Conservation (phyloP, 768 basidiomycete species). For the Trametopsis cervina region DNA sequence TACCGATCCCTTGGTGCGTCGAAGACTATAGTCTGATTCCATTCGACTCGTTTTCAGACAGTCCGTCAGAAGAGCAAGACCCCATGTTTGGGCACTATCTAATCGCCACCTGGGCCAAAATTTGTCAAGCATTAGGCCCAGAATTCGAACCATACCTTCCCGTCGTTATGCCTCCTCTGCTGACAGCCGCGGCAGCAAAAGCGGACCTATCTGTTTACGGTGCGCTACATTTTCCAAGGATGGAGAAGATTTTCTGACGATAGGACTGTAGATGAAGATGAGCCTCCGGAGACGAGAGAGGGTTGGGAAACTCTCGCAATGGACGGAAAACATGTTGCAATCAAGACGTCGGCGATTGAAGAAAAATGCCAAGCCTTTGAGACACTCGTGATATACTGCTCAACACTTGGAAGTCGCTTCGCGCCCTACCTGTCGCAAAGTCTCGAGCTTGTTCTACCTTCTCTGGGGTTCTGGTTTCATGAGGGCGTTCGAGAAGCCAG, state of each 20-base stretch:
- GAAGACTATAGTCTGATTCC: not conserved
- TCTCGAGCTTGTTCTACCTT: constrained; percentile 66
- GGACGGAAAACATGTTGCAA: constrained; percentile 71
- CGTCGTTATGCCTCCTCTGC: constrained; percentile 74
- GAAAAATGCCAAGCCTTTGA: constrained; percentile 88
- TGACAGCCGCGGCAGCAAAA: constrained; percentile 73
- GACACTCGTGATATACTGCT: constrained; percentile 76
- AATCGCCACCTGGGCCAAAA: constrained; percentile 83
- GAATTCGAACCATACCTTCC: constrained; percentile 87
- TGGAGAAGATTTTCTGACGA: not conserved
- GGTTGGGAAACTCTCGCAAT: constrained; percentile 76
- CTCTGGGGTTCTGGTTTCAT: constrained; percentile 72
- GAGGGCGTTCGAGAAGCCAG: constrained; percentile 79
- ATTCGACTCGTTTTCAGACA: constrained; percentile 34
- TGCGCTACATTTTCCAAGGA: constrained; percentile 24
- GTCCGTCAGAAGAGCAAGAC: constrained; percentile 62
- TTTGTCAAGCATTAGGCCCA: constrained; percentile 77
- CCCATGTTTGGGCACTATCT: constrained; percentile 69
- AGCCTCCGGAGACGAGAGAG: constrained; percentile 50
- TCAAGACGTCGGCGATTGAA: constrained; percentile 74
- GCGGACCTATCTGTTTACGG: constrained; percentile 72
- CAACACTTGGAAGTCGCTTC: constrained; percentile 57
- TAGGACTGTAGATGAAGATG: constrained; percentile 48
- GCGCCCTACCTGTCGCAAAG: constrained; percentile 67
- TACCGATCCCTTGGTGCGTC: not conserved